Evolutionary conservation across 2,329 filamentous ascomycete genomes (phyloP).

Genomic region (Juglanconis juglandina): DNA sequence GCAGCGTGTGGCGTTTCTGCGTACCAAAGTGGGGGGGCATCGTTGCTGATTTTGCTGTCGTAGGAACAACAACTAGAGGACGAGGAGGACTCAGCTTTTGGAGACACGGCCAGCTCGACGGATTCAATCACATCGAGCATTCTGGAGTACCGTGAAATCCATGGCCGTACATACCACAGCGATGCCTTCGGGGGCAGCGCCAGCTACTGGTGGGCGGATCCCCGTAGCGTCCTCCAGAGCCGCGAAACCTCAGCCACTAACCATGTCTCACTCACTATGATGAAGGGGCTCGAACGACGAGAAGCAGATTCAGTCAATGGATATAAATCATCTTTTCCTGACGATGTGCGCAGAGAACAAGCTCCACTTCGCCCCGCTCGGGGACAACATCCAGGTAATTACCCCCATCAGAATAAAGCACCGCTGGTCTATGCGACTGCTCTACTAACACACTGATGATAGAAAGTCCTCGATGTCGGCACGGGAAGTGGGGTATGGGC

Average conservation of each 20-base stretch:
- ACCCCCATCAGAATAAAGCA: neutral
- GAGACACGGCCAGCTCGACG: slow-evolving; percentile 16
- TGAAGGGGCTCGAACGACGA: slow-evolving; percentile 29
- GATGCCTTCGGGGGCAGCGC: slow-evolving; percentile 13
- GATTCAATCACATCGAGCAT: slow-evolving; percentile 16
- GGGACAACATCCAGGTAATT: slow-evolving; percentile 18
- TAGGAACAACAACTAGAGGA: slow-evolving; percentile 8
- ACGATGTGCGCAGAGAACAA: slow-evolving; percentile 24
- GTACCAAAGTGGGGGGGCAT: neutral
- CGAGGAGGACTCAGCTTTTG: slow-evolving; percentile 17
- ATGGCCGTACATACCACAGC: slow-evolving; percentile 19
- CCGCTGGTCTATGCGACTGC: too few species aligned
- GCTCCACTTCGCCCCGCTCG: slow-evolving; percentile 25
- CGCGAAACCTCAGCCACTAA: neutral
- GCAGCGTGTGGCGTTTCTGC: neutral
- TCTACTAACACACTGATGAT: neutral
- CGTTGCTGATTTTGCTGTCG: neutral
- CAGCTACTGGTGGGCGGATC: slow-evolving; percentile 14
- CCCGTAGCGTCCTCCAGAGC: slow-evolving; percentile 25
- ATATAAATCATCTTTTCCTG: slow-evolving; percentile 28
- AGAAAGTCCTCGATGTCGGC: slow-evolving; percentile 46
- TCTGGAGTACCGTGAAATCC: slow-evolving; percentile 16
- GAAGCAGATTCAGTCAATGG: slow-evolving; percentile 29
- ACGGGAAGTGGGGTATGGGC: slow-evolving; percentile 56
- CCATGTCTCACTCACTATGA: neutral